Evolutionary conservation across 1,284 basidiomycete genomes (phyloP), one percentile per base, ranked within the genome.

Genomic region (Tilletia indica): DNA sequence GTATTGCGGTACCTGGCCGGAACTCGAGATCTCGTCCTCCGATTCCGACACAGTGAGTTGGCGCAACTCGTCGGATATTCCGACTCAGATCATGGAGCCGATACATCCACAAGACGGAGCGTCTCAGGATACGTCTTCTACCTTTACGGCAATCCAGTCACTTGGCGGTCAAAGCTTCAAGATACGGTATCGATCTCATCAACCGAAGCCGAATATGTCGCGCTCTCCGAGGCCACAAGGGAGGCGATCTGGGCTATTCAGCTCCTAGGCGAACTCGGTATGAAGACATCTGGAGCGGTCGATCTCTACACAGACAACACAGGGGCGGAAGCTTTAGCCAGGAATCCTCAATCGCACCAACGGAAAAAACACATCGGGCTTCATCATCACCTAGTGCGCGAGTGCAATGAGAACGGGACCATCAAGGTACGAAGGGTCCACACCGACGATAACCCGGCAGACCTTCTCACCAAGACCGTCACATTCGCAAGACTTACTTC

Each of bases 401-500:
- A 61, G 9, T 34, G 19, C 12, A 9, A 61, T 11, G 9, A 9
- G 11, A 9, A 11, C 47, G 11, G 47, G 19, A 48, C 19, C 47
- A 48, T 48, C 47, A 48, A 48, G 11, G 21, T 61, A 9, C n/a
- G 12, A 34, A 9, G 56, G 56, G 21, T 11, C 54, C 12, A 58
- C 11, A 21, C 8, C 54, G 11, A 58, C 54, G 12, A 25, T 25
- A 9, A 58, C 54, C 14, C 25, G 54, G 54, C 54, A 8, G 21
- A 58, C 54, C 21, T 58, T 21, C 54, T 58, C 14, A 58, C 54
- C 12, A 58, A 58, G 21, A 25, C 54, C 47, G n/a, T n/a, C n/a
- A n/a, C n/a, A n/a, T n/a, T n/a, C n/a, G n/a, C n/a, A n/a, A n/a
- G n/a, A n/a, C n/a, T n/a, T n/a, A n/a, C n/a, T n/a, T n/a, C n/a